phyloP scores from a whole-genome alignment of 441 rosid genomes.

The Breynia disticha region DNA sequence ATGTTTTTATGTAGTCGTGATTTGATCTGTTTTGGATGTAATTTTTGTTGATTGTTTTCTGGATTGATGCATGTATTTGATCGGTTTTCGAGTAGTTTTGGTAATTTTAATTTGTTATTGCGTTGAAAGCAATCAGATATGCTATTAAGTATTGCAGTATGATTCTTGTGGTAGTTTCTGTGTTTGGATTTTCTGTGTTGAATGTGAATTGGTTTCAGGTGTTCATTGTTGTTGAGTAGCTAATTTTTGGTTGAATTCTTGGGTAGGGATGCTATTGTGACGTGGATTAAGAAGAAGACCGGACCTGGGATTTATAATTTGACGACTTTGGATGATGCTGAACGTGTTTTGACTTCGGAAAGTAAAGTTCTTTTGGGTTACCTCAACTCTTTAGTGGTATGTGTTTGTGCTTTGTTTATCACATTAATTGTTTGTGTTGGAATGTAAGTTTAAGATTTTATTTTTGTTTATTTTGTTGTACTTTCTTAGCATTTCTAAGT shows the following conservation, averaged over 20 bases:
- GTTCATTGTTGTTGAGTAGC: neutral
- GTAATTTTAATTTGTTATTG: too few relatives aligned
- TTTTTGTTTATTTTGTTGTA: neutral
- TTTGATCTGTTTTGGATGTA: too few relatives aligned
- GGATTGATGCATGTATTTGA: too few relatives aligned
- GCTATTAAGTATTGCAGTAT: neutral
- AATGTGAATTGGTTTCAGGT: neutral
- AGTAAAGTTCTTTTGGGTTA: slow-evolving; percentile 73
- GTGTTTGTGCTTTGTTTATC: neutral
- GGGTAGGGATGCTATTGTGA: slow-evolving; percentile 84
- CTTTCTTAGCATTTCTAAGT: too few relatives aligned
- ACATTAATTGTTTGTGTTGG: neutral
- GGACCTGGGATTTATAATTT: slow-evolving; percentile 71
- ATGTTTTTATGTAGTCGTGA: too few relatives aligned
- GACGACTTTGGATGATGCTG: slow-evolving; percentile 66
- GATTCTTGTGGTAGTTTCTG: neutral
- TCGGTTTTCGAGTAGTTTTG: too few relatives aligned
- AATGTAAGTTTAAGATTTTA: neutral
- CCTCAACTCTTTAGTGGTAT: slow-evolving; percentile 72
- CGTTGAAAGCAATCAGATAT: too few relatives aligned
- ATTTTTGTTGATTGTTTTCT: too few relatives aligned
- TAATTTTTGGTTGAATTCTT: slow-evolving; percentile 10
- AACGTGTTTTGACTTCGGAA: slow-evolving; percentile 64
- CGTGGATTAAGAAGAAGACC: slow-evolving; percentile 95
- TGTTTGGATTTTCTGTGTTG: neutral